These are phyloP conservation scores for Polyporus tsugae DNA, from an alignment of 1,284 basidiomycete species.

Conservation along the genomic window DNA sequence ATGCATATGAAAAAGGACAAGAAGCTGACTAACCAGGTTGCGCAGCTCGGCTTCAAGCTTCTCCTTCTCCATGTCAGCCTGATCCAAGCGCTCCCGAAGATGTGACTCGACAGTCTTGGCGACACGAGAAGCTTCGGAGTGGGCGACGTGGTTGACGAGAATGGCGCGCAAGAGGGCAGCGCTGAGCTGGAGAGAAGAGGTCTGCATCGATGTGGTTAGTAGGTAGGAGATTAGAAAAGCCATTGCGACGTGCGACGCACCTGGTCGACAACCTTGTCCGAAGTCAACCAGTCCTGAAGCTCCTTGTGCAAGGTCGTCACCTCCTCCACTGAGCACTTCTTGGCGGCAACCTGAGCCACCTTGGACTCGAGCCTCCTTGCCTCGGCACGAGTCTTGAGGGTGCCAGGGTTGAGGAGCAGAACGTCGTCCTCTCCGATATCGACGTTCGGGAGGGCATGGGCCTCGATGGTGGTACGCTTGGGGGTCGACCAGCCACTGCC, in stretches of 20 bases:
- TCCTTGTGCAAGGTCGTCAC: constrained; percentile 77
- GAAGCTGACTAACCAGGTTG: constrained; percentile 61
- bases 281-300: constrained; percentile 73
- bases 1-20: constrained; percentile 32
- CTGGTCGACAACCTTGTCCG: constrained; percentile 67
- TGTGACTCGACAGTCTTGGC: constrained; percentile 66
- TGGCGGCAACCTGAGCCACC: constrained; percentile 79
- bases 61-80: constrained; percentile 61
- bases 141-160: constrained; percentile 79
- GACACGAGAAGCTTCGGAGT: constrained; percentile 73
- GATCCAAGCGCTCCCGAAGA: constrained; percentile 69
- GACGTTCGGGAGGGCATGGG: constrained; percentile 44
- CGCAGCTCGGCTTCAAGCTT: constrained; percentile 73
- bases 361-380: constrained; percentile 76
- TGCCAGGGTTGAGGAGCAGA: constrained; percentile 50
- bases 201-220: constrained; percentile 43
- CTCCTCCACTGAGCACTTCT: constrained; percentile 86
- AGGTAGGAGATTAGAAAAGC: constrained; percentile 25
- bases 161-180: constrained; percentile 76
- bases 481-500: constrained; percentile 62
- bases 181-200: constrained; percentile 63
- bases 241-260: constrained; percentile 47
- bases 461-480: constrained; percentile 58
- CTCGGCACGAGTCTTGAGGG: constrained; percentile 57
- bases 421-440: constrained; percentile 53